phyloP scores from a whole-genome alignment of 2,329 filamentous ascomycete genomes.

The Colletotrichum sp. region DNA sequence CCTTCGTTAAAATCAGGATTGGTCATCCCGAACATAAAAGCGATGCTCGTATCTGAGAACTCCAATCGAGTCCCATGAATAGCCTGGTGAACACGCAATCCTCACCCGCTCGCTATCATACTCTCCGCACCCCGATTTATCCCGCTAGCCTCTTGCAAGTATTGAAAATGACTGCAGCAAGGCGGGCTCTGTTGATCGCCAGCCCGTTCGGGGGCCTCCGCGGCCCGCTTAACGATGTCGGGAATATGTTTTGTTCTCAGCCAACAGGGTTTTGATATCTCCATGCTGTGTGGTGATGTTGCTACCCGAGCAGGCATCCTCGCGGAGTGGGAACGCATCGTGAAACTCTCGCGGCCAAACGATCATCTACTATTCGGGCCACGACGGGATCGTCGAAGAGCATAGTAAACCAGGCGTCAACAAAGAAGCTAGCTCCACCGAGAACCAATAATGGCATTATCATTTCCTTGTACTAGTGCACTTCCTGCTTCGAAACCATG shows the following conservation, averaged over 20 bases:
- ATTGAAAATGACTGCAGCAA: too few species aligned
- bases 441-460: neutral
- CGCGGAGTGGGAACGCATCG: neutral
- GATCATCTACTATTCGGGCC: neutral
- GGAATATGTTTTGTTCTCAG: neutral
- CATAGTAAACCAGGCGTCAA: neutral
- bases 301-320: neutral
- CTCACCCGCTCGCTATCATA: too few species aligned
- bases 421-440: neutral
- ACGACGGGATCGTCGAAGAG: neutral
- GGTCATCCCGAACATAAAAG: too few species aligned
- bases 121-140: too few species aligned
- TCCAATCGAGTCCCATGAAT: too few species aligned
- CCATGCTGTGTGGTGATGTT: neutral
- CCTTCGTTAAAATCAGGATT: too few species aligned
- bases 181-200: too few species aligned
- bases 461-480: neutral
- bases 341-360: neutral
- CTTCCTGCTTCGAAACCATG: neutral
- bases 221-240: neutral
- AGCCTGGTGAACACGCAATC: too few species aligned
- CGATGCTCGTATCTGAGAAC: too few species aligned
- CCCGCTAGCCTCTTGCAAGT: too few species aligned
- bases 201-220: too few species aligned
- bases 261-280: neutral